Evolutionary conservation across 2,329 filamentous ascomycete species (phyloP).

Genomic region (Verticillium nubilum): DNA sequence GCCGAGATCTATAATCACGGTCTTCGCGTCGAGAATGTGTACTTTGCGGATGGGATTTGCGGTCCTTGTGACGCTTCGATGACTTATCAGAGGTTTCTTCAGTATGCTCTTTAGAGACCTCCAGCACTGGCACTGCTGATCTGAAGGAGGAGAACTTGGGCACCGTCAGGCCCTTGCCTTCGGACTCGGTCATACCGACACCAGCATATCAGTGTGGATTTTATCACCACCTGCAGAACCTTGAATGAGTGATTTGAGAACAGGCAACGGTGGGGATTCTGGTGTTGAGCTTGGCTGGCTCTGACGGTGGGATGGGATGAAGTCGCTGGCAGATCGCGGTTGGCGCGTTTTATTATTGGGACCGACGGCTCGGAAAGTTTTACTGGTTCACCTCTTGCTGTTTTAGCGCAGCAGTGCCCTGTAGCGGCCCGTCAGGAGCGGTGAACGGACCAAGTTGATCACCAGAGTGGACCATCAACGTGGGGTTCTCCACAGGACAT

Average conservation of each 20-base stretch:
- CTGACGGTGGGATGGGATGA: background rate
- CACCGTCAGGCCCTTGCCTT: slow-evolving; percentile 23
- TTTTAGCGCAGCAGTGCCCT: background rate
- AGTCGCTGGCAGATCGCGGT: background rate
- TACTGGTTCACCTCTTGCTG: background rate
- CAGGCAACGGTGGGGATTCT: background rate
- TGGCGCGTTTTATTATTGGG: background rate
- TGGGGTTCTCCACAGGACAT: background rate
- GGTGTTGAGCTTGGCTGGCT: background rate
- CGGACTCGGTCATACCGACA: background rate
- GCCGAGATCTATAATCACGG: slow-evolving; percentile 1
- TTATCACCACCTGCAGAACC: background rate
- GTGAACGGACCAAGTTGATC: background rate
- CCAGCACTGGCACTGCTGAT: slow-evolving; percentile 30
- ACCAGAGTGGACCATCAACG: background rate
- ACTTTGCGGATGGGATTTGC: background rate
- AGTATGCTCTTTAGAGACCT: slow-evolving; percentile 9
- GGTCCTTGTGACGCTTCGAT: slow-evolving; percentile 1
- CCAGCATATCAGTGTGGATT: background rate
- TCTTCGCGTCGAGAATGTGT: background rate
- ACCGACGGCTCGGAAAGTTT: background rate
- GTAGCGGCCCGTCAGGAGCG: background rate
- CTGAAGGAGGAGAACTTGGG: slow-evolving; percentile 76
- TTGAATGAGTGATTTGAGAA: background rate
- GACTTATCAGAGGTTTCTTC: slow-evolving; percentile 1